Conservation (phyloP, 1,284 basidiomycete species). For the Cutaneotrichosporon sp. region DNA sequence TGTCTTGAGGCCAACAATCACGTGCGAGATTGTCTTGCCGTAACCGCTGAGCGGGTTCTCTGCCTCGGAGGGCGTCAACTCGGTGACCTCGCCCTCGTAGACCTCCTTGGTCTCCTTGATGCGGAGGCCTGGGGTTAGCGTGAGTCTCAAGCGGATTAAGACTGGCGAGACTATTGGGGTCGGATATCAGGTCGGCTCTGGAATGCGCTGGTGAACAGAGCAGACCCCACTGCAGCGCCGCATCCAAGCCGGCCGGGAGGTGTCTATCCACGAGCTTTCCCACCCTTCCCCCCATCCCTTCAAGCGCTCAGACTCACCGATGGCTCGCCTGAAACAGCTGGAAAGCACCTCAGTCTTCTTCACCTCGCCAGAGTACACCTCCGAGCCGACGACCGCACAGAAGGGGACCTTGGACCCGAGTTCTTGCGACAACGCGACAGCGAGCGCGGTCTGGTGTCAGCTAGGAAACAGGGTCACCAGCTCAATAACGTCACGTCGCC, state of each 20-base stretch:
- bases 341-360: constrained; percentile 99
- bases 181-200: too few relatives aligned
- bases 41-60: constrained; percentile 96
- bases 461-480: not conserved
- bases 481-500: not conserved
- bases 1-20: constrained; percentile 94
- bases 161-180: too few relatives aligned
- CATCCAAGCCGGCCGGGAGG: not conserved
- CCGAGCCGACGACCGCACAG: constrained; percentile 96
- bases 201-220: too few relatives aligned
- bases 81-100: constrained; percentile 97
- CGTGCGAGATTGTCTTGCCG: constrained; percentile 97
- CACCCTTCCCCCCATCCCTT: not conserved
- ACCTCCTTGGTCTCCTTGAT: constrained; percentile 99
- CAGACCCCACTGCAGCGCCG: not conserved
- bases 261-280: not conserved
- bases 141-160: not conserved
- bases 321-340: constrained; percentile 90
- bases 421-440: constrained; percentile 89
- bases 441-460: constrained; percentile 79
- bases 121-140: constrained; percentile 65
- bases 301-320: constrained; percentile 65
- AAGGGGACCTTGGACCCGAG: constrained; percentile 94
- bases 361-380: constrained; percentile 95
- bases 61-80: constrained; percentile 90